Conservation (phyloP, 768 basidiomycete species). For the Tricholoma hemisulphureum region DNA sequence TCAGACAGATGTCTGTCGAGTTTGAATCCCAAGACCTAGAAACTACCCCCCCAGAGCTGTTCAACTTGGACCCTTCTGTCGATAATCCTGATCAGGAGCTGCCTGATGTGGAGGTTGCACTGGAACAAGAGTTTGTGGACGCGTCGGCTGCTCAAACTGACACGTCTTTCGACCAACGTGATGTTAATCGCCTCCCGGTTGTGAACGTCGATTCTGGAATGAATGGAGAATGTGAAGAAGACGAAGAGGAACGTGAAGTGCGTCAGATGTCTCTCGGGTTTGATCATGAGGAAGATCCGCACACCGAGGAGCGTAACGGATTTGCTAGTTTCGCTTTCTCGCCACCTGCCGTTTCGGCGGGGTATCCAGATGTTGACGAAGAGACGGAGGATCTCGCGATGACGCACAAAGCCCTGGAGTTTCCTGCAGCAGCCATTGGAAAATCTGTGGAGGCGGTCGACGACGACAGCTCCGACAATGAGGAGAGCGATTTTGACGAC, state of each 20-base stretch:
- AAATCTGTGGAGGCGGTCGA: slow-evolving; percentile 16
- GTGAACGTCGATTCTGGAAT: not conserved
- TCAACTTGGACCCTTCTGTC: slow-evolving; percentile 14
- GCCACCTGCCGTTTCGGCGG: not conserved
- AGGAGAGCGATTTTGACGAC: slow-evolving; percentile 38
- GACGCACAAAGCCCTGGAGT: no score
- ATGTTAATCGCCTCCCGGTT: not conserved
- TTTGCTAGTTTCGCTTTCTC: no score
- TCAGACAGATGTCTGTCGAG: slow-evolving; percentile 19
- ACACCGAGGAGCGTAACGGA: not conserved
- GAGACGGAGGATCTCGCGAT: no score
- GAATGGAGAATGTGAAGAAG: slow-evolving; percentile 17
- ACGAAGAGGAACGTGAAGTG: slow-evolving; percentile 9
- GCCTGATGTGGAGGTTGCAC: not conserved
- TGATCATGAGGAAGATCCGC: slow-evolving; percentile 6
- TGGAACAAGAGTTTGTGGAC: not conserved
- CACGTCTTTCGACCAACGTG: not conserved
- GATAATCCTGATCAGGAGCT: not conserved
- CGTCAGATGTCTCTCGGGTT: slow-evolving; percentile 2
- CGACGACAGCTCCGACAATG: slow-evolving; percentile 31
- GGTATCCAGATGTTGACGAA: not conserved
- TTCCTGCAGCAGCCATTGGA: not conserved
- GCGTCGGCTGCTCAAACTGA: not conserved
- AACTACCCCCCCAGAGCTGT: not conserved
- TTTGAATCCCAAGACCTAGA: slow-evolving; percentile 4